Evolutionary conservation across 768 basidiomycete species (phyloP).

Genomic region (Lactifluus subvellereus): DNA sequence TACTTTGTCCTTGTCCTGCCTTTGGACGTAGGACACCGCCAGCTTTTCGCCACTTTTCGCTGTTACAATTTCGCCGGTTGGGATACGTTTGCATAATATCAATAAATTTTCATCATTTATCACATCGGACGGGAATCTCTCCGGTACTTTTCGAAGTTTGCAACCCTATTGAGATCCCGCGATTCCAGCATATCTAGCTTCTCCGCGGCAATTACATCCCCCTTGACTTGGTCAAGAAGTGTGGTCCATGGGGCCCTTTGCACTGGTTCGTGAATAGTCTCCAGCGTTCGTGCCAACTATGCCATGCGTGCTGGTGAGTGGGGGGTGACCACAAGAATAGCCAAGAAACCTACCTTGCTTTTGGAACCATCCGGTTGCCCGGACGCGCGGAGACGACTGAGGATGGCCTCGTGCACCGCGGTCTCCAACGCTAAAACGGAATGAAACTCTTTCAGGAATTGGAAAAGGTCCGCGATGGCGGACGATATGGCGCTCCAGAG

Average conservation of each 20-base stretch:
- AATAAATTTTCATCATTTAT: background rate
- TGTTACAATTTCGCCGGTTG: background rate
- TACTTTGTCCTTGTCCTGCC: too few relatives aligned
- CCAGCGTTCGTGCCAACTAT: constrained; percentile 54
- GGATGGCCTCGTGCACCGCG: constrained; percentile 42
- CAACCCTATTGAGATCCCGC: constrained; percentile 1
- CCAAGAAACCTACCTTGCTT: constrained; percentile 6
- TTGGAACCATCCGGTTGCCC: constrained; percentile 38
- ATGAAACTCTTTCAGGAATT: constrained; percentile 54
- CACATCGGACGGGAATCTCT: constrained; percentile 10
- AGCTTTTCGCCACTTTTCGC: background rate
- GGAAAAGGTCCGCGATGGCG: constrained; percentile 58
- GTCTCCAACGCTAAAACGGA: constrained; percentile 50
- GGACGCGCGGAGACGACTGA: constrained; percentile 46
- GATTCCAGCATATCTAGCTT: constrained; percentile 52
- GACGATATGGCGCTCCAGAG: constrained; percentile 49
- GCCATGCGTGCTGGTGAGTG: constrained; percentile 2
- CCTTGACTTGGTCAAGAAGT: constrained; percentile 53
- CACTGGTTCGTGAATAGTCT: constrained; percentile 46
- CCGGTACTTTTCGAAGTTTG: constrained; percentile 7
- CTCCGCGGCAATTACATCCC: constrained; percentile 63
- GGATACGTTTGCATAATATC: background rate
- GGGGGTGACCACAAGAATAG: background rate
- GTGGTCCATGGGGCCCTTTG: constrained; percentile 39
- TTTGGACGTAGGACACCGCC: background rate